Conservation (phyloP, 495 filamentous ascomycete species). For the Lasiosphaeris hirsuta region DNA sequence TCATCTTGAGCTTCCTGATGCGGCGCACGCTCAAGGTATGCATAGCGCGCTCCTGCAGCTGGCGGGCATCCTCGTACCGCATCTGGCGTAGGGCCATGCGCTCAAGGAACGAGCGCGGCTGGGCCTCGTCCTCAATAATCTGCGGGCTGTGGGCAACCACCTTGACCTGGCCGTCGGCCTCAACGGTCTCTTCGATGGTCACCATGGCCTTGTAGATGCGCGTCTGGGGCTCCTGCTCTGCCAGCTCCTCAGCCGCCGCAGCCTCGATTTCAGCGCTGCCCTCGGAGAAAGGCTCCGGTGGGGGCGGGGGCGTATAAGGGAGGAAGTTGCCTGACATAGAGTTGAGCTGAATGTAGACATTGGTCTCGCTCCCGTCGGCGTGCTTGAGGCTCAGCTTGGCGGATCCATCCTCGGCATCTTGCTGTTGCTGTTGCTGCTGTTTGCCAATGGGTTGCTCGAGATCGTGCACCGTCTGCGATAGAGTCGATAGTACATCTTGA, state of each 20-base stretch:
- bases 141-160: slow-evolving; percentile 50
- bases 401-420: slow-evolving; percentile 28
- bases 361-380: slow-evolving; percentile 47
- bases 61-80: slow-evolving; percentile 44
- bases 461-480: slow-evolving; percentile 66
- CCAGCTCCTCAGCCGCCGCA: slow-evolving; percentile 34
- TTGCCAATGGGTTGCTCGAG: slow-evolving; percentile 60
- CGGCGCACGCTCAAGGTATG: slow-evolving; percentile 80
- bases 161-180: slow-evolving; percentile 63
- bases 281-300: slow-evolving; percentile 59
- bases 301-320: slow-evolving; percentile 75
- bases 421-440: slow-evolving; percentile 20
- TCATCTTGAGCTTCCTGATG: slow-evolving; percentile 93
- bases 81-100: slow-evolving; percentile 50
- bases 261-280: slow-evolving; percentile 34
- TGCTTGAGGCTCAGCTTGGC: slow-evolving; percentile 45
- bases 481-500: slow-evolving; percentile 72
- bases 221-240: slow-evolving; percentile 41
- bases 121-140: slow-evolving; percentile 37
- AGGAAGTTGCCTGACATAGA: slow-evolving; percentile 57
- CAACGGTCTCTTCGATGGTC: slow-evolving; percentile 73
- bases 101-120: slow-evolving; percentile 46
- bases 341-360: slow-evolving; percentile 42
- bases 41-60: slow-evolving; percentile 42
- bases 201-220: slow-evolving; percentile 75